These are phyloP conservation scores for Epichloe brachyelytri DNA, from an alignment of 2,329 filamentous ascomycete species.

Conservation along the genomic window DNA sequence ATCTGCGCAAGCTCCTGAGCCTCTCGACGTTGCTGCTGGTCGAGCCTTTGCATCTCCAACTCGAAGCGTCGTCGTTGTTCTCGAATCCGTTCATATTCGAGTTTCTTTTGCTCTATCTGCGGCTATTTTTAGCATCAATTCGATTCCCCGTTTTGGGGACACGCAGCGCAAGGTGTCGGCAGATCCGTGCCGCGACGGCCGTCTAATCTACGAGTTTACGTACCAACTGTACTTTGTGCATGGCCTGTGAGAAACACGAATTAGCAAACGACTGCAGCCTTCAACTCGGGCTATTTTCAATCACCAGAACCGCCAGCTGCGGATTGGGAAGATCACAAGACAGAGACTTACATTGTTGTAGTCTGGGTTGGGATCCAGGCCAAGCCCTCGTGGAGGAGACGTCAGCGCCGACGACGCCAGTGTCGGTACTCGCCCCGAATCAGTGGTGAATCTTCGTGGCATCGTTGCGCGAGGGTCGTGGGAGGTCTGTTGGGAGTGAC, in stretches of 20 bases:
- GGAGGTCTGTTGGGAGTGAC: constrained; percentile 38
- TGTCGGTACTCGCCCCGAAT: constrained; percentile 71
- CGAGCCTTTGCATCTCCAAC: constrained; percentile 80
- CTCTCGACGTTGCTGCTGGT: constrained; percentile 70
- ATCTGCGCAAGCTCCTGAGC: constrained; percentile 77
- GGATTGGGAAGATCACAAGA: background rate
- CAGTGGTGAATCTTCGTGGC: constrained; percentile 88
- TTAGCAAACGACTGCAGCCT: background rate
- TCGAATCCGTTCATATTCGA: constrained; percentile 81
- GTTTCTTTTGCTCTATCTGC: constrained; percentile 86
- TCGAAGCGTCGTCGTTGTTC: constrained; percentile 85
- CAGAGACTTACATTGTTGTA: constrained; percentile 28
- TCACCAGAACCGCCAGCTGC: background rate
- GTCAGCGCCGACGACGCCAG: constrained; percentile 44
- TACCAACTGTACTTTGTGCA: constrained; percentile 69
- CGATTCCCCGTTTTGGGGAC: background rate
- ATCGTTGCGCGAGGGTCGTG: constrained; percentile 65
- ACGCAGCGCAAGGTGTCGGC: background rate
- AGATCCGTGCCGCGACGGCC: background rate
- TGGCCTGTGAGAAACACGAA: constrained; percentile 30
- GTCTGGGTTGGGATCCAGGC: constrained; percentile 29
- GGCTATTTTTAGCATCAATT: background rate
- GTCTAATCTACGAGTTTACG: constrained; percentile 20
- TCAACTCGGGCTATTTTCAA: background rate
- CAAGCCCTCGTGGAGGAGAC: constrained; percentile 33